These are phyloP conservation scores for Wickerhamomyces bisporus DNA, from an alignment of 805 yeast species.

Conservation along the genomic window DNA sequence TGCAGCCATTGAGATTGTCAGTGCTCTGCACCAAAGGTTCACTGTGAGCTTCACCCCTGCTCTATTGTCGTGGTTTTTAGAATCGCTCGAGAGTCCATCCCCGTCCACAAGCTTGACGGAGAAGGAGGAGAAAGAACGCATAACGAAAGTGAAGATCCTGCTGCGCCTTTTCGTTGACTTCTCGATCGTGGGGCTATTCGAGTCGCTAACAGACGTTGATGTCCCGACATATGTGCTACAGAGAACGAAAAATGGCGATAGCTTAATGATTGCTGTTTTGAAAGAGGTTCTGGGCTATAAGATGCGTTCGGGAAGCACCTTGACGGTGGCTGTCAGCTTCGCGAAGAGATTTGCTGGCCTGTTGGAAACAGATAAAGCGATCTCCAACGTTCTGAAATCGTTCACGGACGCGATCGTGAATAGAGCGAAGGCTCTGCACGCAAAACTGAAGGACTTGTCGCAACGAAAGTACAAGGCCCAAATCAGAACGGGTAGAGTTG, in stretches of 20 bases:
- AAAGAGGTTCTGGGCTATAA: slow-evolving; percentile 41
- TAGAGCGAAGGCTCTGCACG: slow-evolving; percentile 31
- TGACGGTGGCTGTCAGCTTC: slow-evolving; percentile 41
- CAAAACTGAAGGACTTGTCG: slow-evolving; percentile 30
- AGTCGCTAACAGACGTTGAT: slow-evolving; percentile 37
- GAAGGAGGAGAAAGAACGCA: slow-evolving; percentile 40
- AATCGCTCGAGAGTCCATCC: slow-evolving; percentile 33
- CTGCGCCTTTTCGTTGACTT: slow-evolving; percentile 54
- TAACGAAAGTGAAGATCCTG: slow-evolving; percentile 40
- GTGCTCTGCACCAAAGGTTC: slow-evolving; percentile 78
- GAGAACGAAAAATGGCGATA: slow-evolving; percentile 29
- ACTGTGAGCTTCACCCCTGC: slow-evolving; percentile 43
- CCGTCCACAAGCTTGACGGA: slow-evolving; percentile 24
- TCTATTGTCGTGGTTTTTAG: slow-evolving; percentile 37
- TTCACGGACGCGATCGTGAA: slow-evolving; percentile 40
- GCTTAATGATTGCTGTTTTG: slow-evolving; percentile 39
- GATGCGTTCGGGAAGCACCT: slow-evolving; percentile 28
- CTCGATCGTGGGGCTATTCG: slow-evolving; percentile 50
- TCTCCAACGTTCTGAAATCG: slow-evolving; percentile 29
- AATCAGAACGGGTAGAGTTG: slow-evolving; percentile 59
- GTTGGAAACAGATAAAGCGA: slow-evolving; percentile 25
- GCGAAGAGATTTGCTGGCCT: slow-evolving; percentile 40
- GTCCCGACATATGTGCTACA: slow-evolving; percentile 40
- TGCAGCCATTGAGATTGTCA: slow-evolving; percentile 62
- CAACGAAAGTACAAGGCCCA: slow-evolving; percentile 47